Percentiles rank a stretch among this genome's conserved stretches.
phyloP scores from a whole-genome alignment of 139 green algal genomes.

The Yamagishiella unicocca region DNA sequence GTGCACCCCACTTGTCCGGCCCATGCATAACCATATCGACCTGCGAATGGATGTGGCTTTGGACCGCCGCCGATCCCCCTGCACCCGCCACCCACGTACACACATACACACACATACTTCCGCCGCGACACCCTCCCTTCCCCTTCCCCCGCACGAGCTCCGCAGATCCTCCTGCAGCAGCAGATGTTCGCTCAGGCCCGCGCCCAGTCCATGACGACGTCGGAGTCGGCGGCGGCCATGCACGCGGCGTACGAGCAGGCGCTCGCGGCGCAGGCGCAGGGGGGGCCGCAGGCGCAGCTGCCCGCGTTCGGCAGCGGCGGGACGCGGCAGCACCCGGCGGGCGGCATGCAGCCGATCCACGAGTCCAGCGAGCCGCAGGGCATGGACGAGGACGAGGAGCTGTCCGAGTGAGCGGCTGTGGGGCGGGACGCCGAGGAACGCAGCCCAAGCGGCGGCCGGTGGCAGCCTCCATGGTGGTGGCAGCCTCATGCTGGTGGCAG shows the following conservation, averaged over 20 bases:
- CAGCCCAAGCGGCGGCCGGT: no score
- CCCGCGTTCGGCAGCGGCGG: no score
- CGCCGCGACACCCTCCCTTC: neutral
- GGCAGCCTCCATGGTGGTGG: no score
- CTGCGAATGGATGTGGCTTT: no score
- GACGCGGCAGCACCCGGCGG: neutral
- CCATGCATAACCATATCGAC: no score
- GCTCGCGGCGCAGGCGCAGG: neutral
- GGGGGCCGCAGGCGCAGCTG: neutral
- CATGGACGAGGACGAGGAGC: no score
- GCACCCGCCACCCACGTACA: neutral
- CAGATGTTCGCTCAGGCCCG: slow-evolving; percentile 72
- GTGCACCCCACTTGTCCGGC: no score
- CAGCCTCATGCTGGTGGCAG: no score
- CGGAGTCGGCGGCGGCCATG: slow-evolving; percentile 51
- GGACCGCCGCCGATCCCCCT: neutral
- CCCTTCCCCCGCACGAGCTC: neutral
- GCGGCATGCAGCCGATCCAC: neutral
- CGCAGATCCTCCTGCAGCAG: slow-evolving; percentile 72
- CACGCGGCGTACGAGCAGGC: slow-evolving; percentile 55
- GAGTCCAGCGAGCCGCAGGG: no score
- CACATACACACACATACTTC: no score
- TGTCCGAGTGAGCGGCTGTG: no score
- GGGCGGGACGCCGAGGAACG: no score
- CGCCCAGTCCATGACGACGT: slow-evolving; percentile 56